A percentile compares a stretch with the other conserved stretches of the same genome.
Conservation (phyloP, 176 grass and related monocot species). For the Paspalum notatum region DNA sequence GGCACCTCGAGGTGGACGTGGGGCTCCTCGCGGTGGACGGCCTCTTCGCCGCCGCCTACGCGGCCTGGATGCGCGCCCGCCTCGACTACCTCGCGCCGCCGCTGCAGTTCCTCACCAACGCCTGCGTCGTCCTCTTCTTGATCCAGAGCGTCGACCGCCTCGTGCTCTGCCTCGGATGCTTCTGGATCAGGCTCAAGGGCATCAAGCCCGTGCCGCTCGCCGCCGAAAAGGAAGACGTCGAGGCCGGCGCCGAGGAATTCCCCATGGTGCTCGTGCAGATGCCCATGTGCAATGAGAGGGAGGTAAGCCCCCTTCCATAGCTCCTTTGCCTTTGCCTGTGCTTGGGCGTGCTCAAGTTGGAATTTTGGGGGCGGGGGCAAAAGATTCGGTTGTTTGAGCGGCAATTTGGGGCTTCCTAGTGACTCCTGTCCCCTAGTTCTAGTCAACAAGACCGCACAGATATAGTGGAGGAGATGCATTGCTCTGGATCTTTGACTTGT, state of each 20-base stretch:
- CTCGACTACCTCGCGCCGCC: conserved; percentile 70
- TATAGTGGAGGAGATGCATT: conserved; percentile 8
- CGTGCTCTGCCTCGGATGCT: conserved; percentile 75
- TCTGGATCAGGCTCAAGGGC: conserved; percentile 83
- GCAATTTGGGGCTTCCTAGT: background rate
- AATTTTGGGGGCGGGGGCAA: background rate
- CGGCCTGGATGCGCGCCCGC: conserved; percentile 63
- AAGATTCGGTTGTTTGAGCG: conserved; percentile 28
- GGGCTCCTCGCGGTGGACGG: conserved; percentile 49
- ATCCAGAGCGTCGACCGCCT: conserved; percentile 82
- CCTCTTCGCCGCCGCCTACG: conserved; percentile 58
- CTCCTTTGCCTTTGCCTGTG: background rate
- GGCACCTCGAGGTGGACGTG: conserved; percentile 55
- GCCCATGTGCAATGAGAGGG: conserved; percentile 96
- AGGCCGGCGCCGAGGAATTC: conserved; percentile 49
- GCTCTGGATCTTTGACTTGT: conserved; percentile 50
- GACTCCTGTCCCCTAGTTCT: background rate
- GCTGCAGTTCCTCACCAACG: conserved; percentile 74
- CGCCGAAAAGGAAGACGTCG: conserved; percentile 54
- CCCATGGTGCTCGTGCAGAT: conserved; percentile 95
- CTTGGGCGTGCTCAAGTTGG: conserved; percentile 7
- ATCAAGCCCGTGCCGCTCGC: conserved; percentile 56
- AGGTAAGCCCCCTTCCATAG: conserved; percentile 46
- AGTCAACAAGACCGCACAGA: conserved; percentile 15
- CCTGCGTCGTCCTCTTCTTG: conserved; percentile 81